Conservation (phyloP, 345 rosid species). For the Arabis alpina region DNA sequence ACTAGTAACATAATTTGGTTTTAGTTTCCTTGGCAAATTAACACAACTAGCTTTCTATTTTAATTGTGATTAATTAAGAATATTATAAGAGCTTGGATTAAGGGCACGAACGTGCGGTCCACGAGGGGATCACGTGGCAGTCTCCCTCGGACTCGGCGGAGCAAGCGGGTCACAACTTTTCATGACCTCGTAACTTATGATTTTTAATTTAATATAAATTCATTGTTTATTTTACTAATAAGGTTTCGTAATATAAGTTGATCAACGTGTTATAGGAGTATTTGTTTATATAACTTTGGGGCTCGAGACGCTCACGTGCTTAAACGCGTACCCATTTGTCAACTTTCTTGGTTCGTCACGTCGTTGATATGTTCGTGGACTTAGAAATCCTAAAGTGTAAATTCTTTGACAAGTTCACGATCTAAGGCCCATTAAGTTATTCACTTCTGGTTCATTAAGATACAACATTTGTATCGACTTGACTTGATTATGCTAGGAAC, state of each 20-base stretch:
- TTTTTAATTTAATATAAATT: slow-evolving; percentile 4
- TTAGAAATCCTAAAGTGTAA: background rate
- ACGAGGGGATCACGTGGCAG: slow-evolving; percentile 57
- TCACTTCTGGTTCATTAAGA: background rate
- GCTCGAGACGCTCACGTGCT: slow-evolving; percentile 37
- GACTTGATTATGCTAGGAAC: background rate
- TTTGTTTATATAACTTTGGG: background rate
- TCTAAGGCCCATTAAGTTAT: background rate
- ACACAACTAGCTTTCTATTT: background rate
- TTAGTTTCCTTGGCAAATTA: background rate
- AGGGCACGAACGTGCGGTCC: slow-evolving; percentile 51
- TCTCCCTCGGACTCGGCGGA: slow-evolving; percentile 48
- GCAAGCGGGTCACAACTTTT: slow-evolving; percentile 45
- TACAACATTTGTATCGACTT: background rate
- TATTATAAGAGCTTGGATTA: slow-evolving; percentile 37
- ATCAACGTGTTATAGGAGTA: slow-evolving; percentile 24
- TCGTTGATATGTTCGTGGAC: background rate
- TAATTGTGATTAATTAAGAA: background rate
- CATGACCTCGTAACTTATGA: slow-evolving; percentile 39
- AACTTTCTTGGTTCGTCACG: slow-evolving; percentile 12
- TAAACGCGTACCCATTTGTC: slow-evolving; percentile 21
- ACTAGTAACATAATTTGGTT: background rate
- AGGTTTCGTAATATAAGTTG: slow-evolving; percentile 32
- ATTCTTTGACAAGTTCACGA: background rate
- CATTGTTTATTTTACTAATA: background rate